Conservation (phyloP, 208 protist species). For the Trypanosoma vivax region DNA sequence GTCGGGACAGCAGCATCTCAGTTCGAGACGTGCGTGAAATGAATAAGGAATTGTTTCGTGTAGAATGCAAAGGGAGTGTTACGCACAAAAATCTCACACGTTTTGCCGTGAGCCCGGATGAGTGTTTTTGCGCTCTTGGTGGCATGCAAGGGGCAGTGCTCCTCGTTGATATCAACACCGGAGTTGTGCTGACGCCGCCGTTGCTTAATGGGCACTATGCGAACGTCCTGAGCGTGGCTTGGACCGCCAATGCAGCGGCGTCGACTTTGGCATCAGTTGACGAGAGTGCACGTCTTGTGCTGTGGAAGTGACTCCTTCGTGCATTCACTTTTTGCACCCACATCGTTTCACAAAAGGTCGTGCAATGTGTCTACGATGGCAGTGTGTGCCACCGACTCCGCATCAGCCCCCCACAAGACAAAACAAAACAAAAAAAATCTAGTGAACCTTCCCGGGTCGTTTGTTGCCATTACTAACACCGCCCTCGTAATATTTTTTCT, state of each 20-base stretch:
- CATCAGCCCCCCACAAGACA: no score
- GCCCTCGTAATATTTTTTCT: no score
- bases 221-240: constrained; percentile 31
- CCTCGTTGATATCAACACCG: constrained; percentile 7
- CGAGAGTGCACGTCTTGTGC: constrained; percentile 26
- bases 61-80: constrained; percentile 25
- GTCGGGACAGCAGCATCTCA: constrained; percentile 42
- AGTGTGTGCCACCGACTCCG: background rate
- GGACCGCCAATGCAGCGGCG: constrained; percentile 21
- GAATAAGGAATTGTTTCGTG: constrained; percentile 21
- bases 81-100: constrained; percentile 52
- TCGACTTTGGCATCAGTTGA: constrained; percentile 26
- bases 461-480: no score
- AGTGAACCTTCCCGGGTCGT: no score
- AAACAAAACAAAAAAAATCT: no score
- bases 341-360: no score
- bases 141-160: constrained; percentile 21
- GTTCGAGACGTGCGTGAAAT: constrained; percentile 62
- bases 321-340: background rate
- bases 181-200: background rate
- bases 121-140: constrained; percentile 42
- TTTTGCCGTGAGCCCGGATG: constrained; percentile 33
- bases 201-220: constrained; percentile 10
- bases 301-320: constrained; percentile 22
- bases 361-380: constrained; percentile 1